Percentiles rank a stretch among this genome's conserved stretches.
Conservation (phyloP, 1,139 yeast species). For the Blastobotrys aristatus region DNA sequence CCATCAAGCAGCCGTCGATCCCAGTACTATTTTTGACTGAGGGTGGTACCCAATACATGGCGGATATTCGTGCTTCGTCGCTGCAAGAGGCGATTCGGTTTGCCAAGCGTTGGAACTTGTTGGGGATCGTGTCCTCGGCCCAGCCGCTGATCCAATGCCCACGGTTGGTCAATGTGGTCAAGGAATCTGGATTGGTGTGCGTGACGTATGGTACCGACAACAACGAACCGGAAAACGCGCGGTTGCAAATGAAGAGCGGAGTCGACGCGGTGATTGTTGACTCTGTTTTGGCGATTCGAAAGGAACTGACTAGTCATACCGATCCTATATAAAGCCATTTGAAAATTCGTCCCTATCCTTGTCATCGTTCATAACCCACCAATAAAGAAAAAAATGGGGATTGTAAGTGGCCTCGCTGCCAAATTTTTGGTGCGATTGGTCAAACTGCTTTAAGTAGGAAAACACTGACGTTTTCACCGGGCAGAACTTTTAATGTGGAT, state of each 20-base stretch:
- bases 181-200: constrained; percentile 86
- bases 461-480: too few relatives aligned
- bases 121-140: constrained; percentile 91
- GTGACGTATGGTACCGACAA: constrained; percentile 86
- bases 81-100: constrained; percentile 89
- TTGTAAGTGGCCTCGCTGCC: too few relatives aligned
- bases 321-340: neutral
- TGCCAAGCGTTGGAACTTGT: constrained; percentile 84
- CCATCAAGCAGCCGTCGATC: constrained; percentile 88
- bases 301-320: constrained; percentile 47
- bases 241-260: constrained; percentile 85
- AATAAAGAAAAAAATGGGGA: too few relatives aligned
- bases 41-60: constrained; percentile 76
- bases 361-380: neutral
- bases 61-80: constrained; percentile 83
- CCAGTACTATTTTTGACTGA: constrained; percentile 81
- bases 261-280: constrained; percentile 98
- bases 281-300: constrained; percentile 86
- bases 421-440: too few relatives aligned
- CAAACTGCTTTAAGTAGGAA: too few relatives aligned
- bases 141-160: constrained; percentile 82
- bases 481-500: too few relatives aligned
- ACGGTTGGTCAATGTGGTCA: constrained; percentile 79
- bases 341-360: neutral
- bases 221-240: constrained; percentile 80